Evolutionary conservation across 164 flowering plant genomes (phyloP).

Genomic region (Magnolia changhungtana): DNA sequence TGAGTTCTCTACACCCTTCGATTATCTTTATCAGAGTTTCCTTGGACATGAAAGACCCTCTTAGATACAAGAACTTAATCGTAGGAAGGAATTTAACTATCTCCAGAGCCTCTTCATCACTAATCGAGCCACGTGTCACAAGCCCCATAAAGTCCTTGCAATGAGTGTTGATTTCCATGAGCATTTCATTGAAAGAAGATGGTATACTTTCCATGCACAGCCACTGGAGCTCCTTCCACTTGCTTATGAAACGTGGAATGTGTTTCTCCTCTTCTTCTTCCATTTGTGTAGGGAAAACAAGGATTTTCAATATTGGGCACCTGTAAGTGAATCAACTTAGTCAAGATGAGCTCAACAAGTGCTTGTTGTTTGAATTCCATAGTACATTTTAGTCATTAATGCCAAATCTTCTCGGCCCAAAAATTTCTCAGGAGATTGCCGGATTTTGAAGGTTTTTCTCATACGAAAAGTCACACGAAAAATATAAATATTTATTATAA

Average conservation of each 20-base stretch:
- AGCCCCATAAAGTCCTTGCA: conserved; percentile 8
- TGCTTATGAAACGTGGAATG: background rate
- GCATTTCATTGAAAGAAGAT: background rate
- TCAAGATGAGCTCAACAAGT: no score
- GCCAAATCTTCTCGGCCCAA: no score
- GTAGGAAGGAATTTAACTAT: background rate
- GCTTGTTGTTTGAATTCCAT: no score
- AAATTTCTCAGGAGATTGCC: no score
- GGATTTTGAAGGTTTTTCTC: no score
- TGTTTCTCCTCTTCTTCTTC: background rate
- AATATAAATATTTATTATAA: no score
- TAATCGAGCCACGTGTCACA: background rate
- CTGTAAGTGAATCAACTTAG: background rate
- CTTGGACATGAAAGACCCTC: background rate
- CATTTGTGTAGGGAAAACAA: background rate
- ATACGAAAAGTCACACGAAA: no score
- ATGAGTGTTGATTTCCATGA: conserved; percentile 1
- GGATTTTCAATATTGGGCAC: conserved; percentile 1
- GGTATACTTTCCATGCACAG: background rate
- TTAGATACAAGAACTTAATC: conserved; percentile 5
- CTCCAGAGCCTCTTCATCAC: background rate
- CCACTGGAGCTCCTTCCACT: conserved; percentile 3
- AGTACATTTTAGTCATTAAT: no score
- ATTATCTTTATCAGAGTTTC: conserved; percentile 4
- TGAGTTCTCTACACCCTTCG: conserved; percentile 12